A percentile compares a stretch with the other conserved stretches of the same genome.
phyloP scores from a whole-genome alignment of 768 basidiomycete species.

The Hygrocybe coccinea region DNA sequence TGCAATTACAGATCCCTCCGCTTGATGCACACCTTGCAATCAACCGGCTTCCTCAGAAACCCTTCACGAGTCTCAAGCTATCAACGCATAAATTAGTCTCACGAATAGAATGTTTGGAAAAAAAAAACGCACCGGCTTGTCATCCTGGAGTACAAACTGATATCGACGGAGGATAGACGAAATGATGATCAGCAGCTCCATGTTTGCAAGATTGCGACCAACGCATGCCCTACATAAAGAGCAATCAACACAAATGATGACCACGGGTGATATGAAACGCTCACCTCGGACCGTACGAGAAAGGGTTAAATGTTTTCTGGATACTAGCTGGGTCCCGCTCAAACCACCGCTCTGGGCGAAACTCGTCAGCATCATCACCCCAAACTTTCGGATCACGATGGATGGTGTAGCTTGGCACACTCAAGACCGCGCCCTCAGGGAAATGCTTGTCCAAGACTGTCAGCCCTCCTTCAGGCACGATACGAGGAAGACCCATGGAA shows the following conservation, averaged over 20 bases:
- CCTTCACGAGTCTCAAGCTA: constrained; percentile 78
- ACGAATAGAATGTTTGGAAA: no score
- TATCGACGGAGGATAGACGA: constrained; percentile 76
- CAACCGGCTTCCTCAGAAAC: constrained; percentile 79
- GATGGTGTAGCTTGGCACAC: constrained; percentile 79
- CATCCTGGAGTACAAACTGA: constrained; percentile 62
- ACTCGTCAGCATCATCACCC: constrained; percentile 74
- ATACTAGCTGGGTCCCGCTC: constrained; percentile 58
- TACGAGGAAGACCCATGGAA: constrained; percentile 74
- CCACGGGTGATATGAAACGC: constrained; percentile 16
- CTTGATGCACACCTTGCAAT: constrained; percentile 68
- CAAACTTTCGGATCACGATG: constrained; percentile 69
- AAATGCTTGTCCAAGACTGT: constrained; percentile 54
- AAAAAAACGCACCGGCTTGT: constrained; percentile 46
- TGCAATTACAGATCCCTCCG: constrained; percentile 41
- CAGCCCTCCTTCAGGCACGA: constrained; percentile 71
- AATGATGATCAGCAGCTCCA: constrained; percentile 78
- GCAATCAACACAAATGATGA: neutral
- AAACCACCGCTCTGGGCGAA: constrained; percentile 83
- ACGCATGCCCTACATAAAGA: constrained; percentile 61
- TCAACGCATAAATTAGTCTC: neutral
- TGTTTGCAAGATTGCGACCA: constrained; percentile 72
- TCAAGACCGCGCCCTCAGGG: constrained; percentile 67
- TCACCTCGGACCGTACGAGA: constrained; percentile 76
- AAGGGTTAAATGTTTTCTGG: constrained; percentile 78